Base-by-base conservation (phyloP, 768 basidiomycete genomes). In the Daedalea quercina region DNA sequence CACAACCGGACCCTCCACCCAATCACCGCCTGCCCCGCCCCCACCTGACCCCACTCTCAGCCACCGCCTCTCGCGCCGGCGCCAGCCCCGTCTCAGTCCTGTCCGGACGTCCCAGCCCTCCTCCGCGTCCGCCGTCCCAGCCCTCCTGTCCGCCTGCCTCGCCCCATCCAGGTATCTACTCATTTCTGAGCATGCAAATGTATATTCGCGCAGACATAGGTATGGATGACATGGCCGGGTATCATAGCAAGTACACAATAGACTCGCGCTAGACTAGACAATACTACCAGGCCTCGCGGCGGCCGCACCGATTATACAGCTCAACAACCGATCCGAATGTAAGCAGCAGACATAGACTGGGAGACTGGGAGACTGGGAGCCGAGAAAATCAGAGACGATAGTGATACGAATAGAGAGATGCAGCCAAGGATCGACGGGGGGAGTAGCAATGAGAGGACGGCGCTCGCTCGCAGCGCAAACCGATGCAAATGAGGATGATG, bases 351-450 rank as follows among this genome's bases (percentile, higher is more conserved):
- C 37, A 40, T 40, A 40, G 51, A 45, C 41, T 26, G 51, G n/a
- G 43, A 42, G 20, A 25, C 31, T 33, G 11, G 47, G 47, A 26
- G 44, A 43, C 24, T 51, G 56, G 23, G 49, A 33, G 50, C 28
- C 34, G 25, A 37, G 26, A 19, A 47, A 46, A 41, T 17, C 15
- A 28, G 48, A 44, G 45, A 40, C 41, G 28, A 43, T 31, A 48
- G 26, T 25, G 24, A 20, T 17, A 44, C 20, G 3, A 34, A 20
- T 31, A 33, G 12, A 33, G 12, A 49, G 31, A 43, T 42, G 37
- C 9, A 26, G 20, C 20, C 37, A 42, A 22, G 35, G 40, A 15
- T 13, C 25, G 25, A 43, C 25, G 17, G 37, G n/a, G n/a, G n/a
- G 34, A 24, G 9, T 22, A 41, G 40, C 20, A 37, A 48, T 48